Conservation (phyloP, 768 basidiomycete species). For the Lyophyllum atratum region DNA sequence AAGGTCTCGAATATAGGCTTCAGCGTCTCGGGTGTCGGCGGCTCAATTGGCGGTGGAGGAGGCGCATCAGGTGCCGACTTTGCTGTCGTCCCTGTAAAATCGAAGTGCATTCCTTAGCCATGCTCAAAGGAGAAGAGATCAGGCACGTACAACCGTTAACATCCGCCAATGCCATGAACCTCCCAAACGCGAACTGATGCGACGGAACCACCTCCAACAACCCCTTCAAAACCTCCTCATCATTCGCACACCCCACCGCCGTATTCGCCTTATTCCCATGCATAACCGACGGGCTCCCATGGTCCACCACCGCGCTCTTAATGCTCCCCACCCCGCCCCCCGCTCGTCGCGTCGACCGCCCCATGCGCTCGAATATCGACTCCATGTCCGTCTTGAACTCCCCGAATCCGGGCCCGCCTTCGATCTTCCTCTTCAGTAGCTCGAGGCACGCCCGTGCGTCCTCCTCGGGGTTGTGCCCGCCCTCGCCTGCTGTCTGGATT, state of each 20-base stretch:
- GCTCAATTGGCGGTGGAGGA: constrained; percentile 25
- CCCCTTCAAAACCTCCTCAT: constrained; percentile 78
- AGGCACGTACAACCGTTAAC: constrained; percentile 71
- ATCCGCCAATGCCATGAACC: constrained; percentile 83
- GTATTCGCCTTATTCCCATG: constrained; percentile 85
- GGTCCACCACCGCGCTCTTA: constrained; percentile 76
- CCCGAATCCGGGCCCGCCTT: constrained; percentile 78
- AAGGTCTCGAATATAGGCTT: constrained; percentile 47
- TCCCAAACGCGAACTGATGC: constrained; percentile 84
- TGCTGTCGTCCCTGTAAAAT: constrained; percentile 58
- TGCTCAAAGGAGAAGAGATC: constrained; percentile 1
- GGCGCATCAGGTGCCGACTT: constrained; percentile 45
- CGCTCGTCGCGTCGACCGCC: constrained; percentile 43
- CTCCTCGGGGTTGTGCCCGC: constrained; percentile 93
- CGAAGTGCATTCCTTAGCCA: neutral
- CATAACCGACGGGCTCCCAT: constrained; percentile 82
- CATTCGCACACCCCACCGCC: constrained; percentile 69
- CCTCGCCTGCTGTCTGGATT: constrained; percentile 83
- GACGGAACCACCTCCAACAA: constrained; percentile 55
- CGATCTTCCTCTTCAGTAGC: constrained; percentile 79
- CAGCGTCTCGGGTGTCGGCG: constrained; percentile 37
- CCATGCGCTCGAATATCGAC: constrained; percentile 86
- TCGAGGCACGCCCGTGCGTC: constrained; percentile 90
- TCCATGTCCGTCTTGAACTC: constrained; percentile 86
- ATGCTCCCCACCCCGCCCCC: constrained; percentile 43